Percentiles rank a stretch among this genome's conserved stretches.
These are phyloP conservation scores for Phytophthora brassicae DNA, from an alignment of 352 stramenopile genomes.

Conservation along the genomic window DNA sequence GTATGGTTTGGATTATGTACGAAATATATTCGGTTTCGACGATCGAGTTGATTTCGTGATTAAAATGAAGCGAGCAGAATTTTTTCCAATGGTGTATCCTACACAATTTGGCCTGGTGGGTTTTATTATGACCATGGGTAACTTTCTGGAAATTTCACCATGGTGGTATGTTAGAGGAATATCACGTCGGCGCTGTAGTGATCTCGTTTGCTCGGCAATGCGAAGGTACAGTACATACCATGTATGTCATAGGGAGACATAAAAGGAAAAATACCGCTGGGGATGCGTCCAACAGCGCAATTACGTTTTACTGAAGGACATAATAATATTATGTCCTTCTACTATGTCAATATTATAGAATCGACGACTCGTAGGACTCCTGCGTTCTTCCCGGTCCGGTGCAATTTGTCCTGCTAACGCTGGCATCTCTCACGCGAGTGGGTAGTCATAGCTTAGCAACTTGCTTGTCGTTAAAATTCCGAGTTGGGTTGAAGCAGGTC, in stretches of 20 bases:
- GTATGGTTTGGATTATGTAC: no score
- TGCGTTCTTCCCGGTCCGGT: not conserved
- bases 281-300: conserved; percentile 7
- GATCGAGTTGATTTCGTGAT: no score
- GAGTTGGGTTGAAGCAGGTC: not conserved
- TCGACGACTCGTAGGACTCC: not conserved
- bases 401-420: not conserved
- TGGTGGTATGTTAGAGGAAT: no score
- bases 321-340: not conserved
- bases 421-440: not conserved
- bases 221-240: not conserved
- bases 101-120: no score
- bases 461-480: no score
- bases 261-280: not conserved
- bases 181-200: not conserved
- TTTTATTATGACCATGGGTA: no score
- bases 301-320: conserved; percentile 5
- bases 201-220: not conserved
- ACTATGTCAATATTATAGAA: no score
- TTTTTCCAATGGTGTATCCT: not conserved
- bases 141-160: no score
- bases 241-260: conserved; percentile 13
- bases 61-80: no score
- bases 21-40: conserved; percentile 23
- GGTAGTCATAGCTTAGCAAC: not conserved